Base-by-base conservation (phyloP, 2,329 filamentous ascomycete genomes). In the Alternaria sp. region DNA sequence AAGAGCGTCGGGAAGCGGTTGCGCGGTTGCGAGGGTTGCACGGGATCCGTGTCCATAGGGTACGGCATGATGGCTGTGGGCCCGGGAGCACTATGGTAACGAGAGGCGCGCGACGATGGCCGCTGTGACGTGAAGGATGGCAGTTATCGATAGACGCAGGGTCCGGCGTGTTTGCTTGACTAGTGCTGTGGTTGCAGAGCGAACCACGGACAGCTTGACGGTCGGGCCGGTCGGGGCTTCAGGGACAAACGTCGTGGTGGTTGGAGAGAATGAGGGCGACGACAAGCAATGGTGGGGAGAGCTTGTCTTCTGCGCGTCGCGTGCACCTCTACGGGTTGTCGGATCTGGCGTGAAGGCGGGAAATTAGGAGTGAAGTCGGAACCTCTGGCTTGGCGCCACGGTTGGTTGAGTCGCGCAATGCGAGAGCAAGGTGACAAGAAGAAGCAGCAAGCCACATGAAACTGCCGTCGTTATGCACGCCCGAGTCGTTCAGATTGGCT, bases 1-100 rank as follows among this genome's bases (percentile, higher is more conserved):
- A 96, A 97, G 51, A 99, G 86, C 1, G 93, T 97, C 45, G 95
- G 95, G 58, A 99, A 86, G 66, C 95, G 87, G 76, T 96, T 96
- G 72, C 95, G 89, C 21, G 37, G 13, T 24, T 24, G 37, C 21
- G 69, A 80, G 44, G 31, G 44, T 69, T 63, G 37, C 53, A 55
- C n/a, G 41, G 29, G 36, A 42, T 37, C 41, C 23, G 40, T 40
- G 50, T 69, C 23, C 14, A 39, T 13, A 17, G 64, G 63, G 52
- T 69, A 60, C 54, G 70, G 67, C 69, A 74, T 75, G 63, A 49
- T 58, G 60, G 64, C 57, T 46, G 52, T 40, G 11, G 37, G 40
- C 45, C 13, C 42, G 41, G 23, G 41, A 37, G 39, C 17, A 34
- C 46, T 52, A 41, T 24, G 41, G 51, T 59, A 66, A 51, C 41